Conservation (phyloP, 768 basidiomycete genomes). For the Leccinum subtestaceum region DNA sequence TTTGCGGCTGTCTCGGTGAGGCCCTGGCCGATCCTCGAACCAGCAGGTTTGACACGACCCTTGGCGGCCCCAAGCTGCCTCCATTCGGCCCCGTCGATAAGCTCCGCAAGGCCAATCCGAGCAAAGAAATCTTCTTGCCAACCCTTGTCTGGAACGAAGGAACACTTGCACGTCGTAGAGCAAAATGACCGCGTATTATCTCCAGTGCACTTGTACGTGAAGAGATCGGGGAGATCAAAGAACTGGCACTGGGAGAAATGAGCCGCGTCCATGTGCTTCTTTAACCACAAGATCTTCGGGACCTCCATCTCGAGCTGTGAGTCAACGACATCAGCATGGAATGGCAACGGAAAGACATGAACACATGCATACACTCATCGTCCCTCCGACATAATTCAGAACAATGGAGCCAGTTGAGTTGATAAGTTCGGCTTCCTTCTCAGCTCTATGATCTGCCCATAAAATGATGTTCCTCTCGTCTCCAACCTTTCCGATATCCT, state of each 20-base stretch:
- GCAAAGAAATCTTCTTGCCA: slow-evolving; percentile 90
- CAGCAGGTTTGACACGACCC: slow-evolving; percentile 72
- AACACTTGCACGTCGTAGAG: slow-evolving; percentile 95
- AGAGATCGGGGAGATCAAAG: slow-evolving; percentile 92
- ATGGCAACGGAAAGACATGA: background rate
- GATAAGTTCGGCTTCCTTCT: slow-evolving; percentile 87
- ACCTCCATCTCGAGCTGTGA: slow-evolving; percentile 94
- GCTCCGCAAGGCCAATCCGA: slow-evolving; percentile 73
- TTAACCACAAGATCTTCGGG: slow-evolving; percentile 96
- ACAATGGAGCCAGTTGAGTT: slow-evolving; percentile 82
- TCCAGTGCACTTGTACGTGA: slow-evolving; percentile 89
- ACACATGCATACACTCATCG: slow-evolving; percentile 72
- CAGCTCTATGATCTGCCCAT: slow-evolving; percentile 97
- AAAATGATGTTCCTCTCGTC: slow-evolving; percentile 87
- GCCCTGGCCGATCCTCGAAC: slow-evolving; percentile 80
- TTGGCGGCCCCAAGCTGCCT: slow-evolving; percentile 69
- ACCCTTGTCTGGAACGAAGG: slow-evolving; percentile 81
- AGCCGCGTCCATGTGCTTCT: slow-evolving; percentile 73
- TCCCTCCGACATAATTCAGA: slow-evolving; percentile 92
- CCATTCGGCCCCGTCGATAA: slow-evolving; percentile 63
- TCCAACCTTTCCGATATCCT: slow-evolving; percentile 49
- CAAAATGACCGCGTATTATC: slow-evolving; percentile 77
- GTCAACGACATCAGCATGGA: slow-evolving; percentile 6
- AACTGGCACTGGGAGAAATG: slow-evolving; percentile 77
- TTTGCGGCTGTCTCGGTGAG: slow-evolving; percentile 74